Conservation (phyloP, 2,329 filamentous ascomycete genomes). For the Aspergillus amoenus region DNA sequence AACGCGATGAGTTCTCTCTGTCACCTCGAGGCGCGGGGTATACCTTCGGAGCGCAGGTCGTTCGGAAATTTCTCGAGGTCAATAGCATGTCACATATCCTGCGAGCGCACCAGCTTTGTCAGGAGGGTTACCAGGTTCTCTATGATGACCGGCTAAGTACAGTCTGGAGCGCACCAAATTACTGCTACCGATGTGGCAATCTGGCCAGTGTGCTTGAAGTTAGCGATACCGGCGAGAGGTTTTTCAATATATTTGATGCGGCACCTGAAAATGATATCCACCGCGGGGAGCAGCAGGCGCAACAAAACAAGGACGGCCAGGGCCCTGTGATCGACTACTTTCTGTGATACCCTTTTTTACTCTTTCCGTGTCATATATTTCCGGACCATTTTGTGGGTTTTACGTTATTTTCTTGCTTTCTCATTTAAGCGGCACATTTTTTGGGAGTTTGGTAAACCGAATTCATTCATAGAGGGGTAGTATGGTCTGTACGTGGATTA, state of each 20-base stretch:
- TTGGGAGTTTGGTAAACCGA: conserved; percentile 31
- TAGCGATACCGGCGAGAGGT: conserved; percentile 85
- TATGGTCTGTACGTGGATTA: conserved; percentile 18
- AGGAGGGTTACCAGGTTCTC: conserved; percentile 95
- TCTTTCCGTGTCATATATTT: conserved; percentile 11
- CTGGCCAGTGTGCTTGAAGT: conserved; percentile 97
- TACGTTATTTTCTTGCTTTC: conserved; percentile 17
- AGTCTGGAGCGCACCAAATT: conserved; percentile 97
- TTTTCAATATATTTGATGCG: conserved; percentile 97
- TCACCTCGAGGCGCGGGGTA: conserved; percentile 93
- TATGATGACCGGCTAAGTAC: conserved; percentile 94
- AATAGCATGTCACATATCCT: conserved; percentile 98
- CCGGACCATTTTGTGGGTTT: conserved; percentile 11
- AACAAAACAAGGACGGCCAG: conserved; percentile 68
- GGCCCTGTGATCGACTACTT: conserved; percentile 70
- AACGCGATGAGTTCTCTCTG: conserved; percentile 93
- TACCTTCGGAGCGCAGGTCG: conserved; percentile 95
- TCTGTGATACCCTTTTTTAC: conserved; percentile 53
- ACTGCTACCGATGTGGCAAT: conserved; percentile 94
- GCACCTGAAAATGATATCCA: conserved; percentile 89
- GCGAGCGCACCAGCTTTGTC: conserved; percentile 95
- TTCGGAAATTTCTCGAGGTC: conserved; percentile 96
- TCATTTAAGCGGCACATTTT: conserved; percentile 14
- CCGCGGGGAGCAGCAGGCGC: conserved; percentile 74
- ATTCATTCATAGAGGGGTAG: conserved; percentile 28